Evolutionary conservation across 2,329 filamentous ascomycete species (phyloP), one percentile per base, ranked within the genome.

Genomic region (Whalleya microplaca): DNA sequence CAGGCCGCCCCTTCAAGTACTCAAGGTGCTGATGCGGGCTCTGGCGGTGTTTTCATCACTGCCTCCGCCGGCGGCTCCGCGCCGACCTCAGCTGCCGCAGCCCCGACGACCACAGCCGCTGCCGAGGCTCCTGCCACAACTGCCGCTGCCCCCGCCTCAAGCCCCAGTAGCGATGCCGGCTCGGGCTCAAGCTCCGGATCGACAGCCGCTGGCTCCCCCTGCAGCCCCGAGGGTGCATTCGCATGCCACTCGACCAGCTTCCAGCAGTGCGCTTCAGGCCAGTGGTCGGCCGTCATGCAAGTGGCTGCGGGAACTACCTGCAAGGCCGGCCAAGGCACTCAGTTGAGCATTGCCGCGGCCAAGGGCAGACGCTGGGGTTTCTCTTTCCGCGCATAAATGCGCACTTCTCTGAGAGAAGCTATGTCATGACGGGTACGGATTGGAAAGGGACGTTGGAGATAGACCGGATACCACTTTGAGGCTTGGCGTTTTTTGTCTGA

Each of bases 241-340:
- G 84, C 84, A 73, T 85, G 83, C 61, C 71, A 84, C 6, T 72
- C 81, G 14, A 72, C 66, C 1, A 75, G 76, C 0, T 85, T 77
- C 77, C 82, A 85, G 69, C 81, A 80, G 46, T 85, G 83, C 55
- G 83, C 76, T 7, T 78, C 76, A 2, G 82, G 83, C 8, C 40
- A 62, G 0, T 85, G 83, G 83, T 80, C 81, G 2, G 64, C 71
- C 0, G 53, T 69, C 2, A 75, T 76, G 56, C 42, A 59, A 0
- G 64, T 85, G 12, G 76, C 83, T 0, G 64, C 69, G 0, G 83
- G 83, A 1, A 80, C 79, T 0, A 63, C 55, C 0, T 85, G 83
- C 68, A 65, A 66, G 1, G 50, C 64, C 0, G 82, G 82, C 0
- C 69, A 80, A 55, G 71, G 73, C 1, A 63, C 69, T 6, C 59